phyloP scores from a whole-genome alignment of 2,329 filamentous ascomycete genomes.

The Chaetomiaceae sp. region DNA sequence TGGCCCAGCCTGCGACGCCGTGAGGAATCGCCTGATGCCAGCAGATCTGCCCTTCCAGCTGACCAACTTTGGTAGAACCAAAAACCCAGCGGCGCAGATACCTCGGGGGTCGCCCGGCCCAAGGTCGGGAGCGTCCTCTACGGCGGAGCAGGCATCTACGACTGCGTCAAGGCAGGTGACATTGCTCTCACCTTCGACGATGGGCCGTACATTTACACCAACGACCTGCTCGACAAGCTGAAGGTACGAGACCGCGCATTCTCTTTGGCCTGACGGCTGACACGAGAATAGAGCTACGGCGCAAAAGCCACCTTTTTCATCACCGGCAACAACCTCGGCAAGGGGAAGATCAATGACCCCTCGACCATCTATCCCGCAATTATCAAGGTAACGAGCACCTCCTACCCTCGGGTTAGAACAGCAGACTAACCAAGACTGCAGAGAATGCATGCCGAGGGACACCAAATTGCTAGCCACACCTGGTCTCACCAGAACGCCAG shows the following conservation, averaged over 20 bases:
- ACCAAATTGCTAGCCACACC: constrained; percentile 46
- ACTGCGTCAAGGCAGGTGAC: constrained; percentile 52
- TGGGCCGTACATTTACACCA: constrained; percentile 59
- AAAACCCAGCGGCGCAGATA: constrained; percentile 51
- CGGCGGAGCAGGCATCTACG: constrained; percentile 53
- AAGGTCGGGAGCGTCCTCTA: constrained; percentile 52
- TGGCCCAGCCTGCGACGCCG: constrained; percentile 56
- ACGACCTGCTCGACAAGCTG: constrained; percentile 58
- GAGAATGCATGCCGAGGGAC: constrained; percentile 41
- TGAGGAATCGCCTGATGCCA: constrained; percentile 15
- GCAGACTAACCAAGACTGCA: constrained; percentile 30
- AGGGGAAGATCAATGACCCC: constrained; percentile 51
- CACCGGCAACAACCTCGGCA: constrained; percentile 53
- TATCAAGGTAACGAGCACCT: constrained; percentile 35
- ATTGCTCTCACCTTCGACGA: constrained; percentile 66
- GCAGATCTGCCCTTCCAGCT: neutral
- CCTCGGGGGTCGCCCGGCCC: constrained; percentile 47
- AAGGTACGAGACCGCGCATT: constrained; percentile 27
- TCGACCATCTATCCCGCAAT: constrained; percentile 42
- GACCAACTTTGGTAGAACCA: constrained; percentile 36
- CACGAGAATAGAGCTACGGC: constrained; percentile 39
- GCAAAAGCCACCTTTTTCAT: constrained; percentile 67
- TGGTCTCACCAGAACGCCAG: constrained; percentile 43
- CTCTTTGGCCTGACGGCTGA: neutral
- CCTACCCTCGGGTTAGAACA: neutral